phyloP scores from a whole-genome alignment of 345 rosid genomes.

The Eucalyptus cladocalyx region DNA sequence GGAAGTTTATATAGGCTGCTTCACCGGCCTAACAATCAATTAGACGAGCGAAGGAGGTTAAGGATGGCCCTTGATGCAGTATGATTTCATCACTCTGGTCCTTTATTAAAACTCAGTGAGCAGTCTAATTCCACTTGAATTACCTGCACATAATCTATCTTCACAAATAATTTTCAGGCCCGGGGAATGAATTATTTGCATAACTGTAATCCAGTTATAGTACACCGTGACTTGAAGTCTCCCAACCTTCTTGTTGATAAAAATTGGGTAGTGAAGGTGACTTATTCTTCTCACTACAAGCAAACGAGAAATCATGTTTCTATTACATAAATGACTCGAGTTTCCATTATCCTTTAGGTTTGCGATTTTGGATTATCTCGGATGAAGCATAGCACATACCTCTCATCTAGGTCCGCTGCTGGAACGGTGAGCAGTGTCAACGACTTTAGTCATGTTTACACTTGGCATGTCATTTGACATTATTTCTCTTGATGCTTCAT shows the following conservation, averaged over 20 bases:
- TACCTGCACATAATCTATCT: constrained; percentile 1
- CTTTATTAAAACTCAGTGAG: not conserved
- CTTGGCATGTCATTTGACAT: not conserved
- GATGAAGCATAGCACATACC: constrained; percentile 89
- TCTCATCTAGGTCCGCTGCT: constrained; percentile 88
- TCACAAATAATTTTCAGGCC: constrained; percentile 43
- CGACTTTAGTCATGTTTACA: not conserved
- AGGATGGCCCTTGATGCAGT: constrained; percentile 98
- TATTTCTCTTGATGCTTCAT: not conserved
- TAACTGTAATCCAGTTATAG: constrained; percentile 75
- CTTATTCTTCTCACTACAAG: not conserved
- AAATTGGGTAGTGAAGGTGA: constrained; percentile 95
- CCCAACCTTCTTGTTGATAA: constrained; percentile 91
- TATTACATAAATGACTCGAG: not conserved
- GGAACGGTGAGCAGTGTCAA: constrained; percentile 51
- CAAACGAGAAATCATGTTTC: not conserved
- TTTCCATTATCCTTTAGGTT: constrained; percentile 32
- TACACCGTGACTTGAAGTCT: constrained; percentile 90
- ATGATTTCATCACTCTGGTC: constrained; percentile 6
- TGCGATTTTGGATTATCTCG: constrained; percentile 92
- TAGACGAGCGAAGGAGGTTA: constrained; percentile 84
- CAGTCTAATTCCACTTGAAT: not conserved
- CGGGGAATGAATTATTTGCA: constrained; percentile 98
- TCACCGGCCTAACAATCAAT: constrained; percentile 88
- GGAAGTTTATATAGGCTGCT: constrained; percentile 91